Base-by-base conservation (phyloP, 148 eudicot species). In the Salicornia ramosissima region DNA sequence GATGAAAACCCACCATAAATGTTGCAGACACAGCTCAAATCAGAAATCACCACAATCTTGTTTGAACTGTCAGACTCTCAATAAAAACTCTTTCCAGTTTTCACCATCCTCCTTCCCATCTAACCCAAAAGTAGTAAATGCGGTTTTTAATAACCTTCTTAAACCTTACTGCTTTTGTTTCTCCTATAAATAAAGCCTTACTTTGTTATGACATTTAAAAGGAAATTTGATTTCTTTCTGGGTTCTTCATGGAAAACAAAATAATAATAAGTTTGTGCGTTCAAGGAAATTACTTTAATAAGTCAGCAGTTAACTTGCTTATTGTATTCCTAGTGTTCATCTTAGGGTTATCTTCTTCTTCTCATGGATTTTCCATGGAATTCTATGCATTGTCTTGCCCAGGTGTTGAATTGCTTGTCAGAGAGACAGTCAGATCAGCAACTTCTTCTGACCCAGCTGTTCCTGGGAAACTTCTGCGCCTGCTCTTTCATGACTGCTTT, bases 401-500 rank as follows among this genome's bases (percentile, higher is more conserved):
- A 0, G 62, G 81, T 10, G 89, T 80, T 4, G 91, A 89, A 40
- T 39, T 78, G 22, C 71, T 85, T n/a, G 89, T 89, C 31, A 80
- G 83, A 71, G 76, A 83, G 39, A 79, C 83, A 0, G 91, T 89
- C 14, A 81, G 85, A 76, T 79, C 86, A 69, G 91, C 95, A 47
- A 61, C 89, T 65, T 75, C 80, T 30, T 19, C 54, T 49, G 89
- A 89, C 63, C 81, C 86, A 6, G 76, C 83, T 11, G 53, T 89
- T 31, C 95, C 87, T 6, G 86, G 82, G 36, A 89, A 81, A 78
- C 82, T 89, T 40, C 82, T 89, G 36, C 79, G 91, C 45, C 66
- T 89, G 61, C 74, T 87, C 67, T 89, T 89, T 51, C 95, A 89
- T 69, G 95, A 89, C 74, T 89, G 95, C 81, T 85, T 89, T 57